Evolutionary conservation across 768 basidiomycete genomes (phyloP).

Genomic region (Tremella mesenterica): DNA sequence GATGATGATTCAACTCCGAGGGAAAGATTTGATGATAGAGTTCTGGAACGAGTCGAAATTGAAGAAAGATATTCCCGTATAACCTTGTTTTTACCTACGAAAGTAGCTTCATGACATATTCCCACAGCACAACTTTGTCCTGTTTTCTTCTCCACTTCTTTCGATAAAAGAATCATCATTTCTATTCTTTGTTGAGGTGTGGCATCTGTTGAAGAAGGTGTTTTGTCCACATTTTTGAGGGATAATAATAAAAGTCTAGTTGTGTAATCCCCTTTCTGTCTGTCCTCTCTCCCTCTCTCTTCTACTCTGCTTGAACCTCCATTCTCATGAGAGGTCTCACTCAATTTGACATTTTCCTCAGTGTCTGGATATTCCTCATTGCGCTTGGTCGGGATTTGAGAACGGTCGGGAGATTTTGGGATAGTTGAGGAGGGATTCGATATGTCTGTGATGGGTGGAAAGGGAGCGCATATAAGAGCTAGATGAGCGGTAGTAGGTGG

Average conservation of each 20-base stretch:
- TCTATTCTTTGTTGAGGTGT: constrained; percentile 68
- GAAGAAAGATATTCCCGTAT: constrained; percentile 50
- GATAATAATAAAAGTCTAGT: constrained; percentile 72
- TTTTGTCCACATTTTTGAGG: constrained; percentile 78
- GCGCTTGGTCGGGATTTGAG: no score
- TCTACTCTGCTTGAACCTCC: no score
- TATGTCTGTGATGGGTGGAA: constrained; percentile 5
- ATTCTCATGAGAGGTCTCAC: no score
- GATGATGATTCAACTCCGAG: no score
- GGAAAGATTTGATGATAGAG: no score
- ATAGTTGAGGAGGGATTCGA: background rate
- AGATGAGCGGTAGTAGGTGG: constrained; percentile 81
- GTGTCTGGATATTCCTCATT: no score
- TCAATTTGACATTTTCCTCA: no score
- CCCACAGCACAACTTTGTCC: constrained; percentile 60
- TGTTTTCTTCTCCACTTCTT: constrained; percentile 40
- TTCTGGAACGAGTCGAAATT: constrained; percentile 46
- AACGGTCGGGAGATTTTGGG: constrained; percentile 10
- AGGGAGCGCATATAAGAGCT: constrained; percentile 50
- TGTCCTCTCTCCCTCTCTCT: no score
- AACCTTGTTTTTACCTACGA: constrained; percentile 66
- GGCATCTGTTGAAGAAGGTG: constrained; percentile 60
- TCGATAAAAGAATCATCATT: constrained; percentile 71
- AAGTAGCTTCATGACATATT: constrained; percentile 77
- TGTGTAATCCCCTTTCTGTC: constrained; percentile 56